Evolutionary conservation across 1,139 yeast species (phyloP).

Genomic region (Yamadazyma trypodendri): DNA sequence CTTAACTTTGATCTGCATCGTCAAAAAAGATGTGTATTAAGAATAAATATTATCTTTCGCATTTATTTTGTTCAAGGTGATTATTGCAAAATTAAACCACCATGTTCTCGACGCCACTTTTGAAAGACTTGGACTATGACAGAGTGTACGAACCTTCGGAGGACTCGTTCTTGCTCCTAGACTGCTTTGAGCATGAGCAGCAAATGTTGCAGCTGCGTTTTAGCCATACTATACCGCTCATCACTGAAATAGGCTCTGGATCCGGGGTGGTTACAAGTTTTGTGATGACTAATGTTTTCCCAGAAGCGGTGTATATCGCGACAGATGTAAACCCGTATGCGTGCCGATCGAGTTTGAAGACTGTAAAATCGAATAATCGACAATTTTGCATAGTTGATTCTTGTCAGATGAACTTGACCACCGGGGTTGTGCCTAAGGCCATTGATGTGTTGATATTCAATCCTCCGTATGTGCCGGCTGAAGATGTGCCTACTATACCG

Average conservation of each 20-base stretch:
- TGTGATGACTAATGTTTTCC: constrained; percentile 52
- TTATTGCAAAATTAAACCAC: background rate
- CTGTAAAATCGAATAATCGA: constrained; percentile 45
- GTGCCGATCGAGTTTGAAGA: constrained; percentile 51
- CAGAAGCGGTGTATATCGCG: constrained; percentile 53
- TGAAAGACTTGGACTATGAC: constrained; percentile 31
- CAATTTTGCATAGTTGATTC: constrained; percentile 41
- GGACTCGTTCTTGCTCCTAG: constrained; percentile 81
- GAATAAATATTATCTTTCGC: background rate
- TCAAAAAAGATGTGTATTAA: background rate
- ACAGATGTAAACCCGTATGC: constrained; percentile 84
- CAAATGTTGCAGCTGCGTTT: constrained; percentile 30
- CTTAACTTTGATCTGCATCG: constrained; percentile 67
- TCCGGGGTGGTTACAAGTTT: constrained; percentile 86
- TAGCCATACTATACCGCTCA: constrained; percentile 43
- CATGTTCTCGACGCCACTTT: constrained; percentile 46
- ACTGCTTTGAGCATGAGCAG: constrained; percentile 66
- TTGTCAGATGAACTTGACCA: constrained; percentile 57
- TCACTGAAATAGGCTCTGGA: constrained; percentile 89
- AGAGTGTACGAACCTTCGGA: constrained; percentile 91
- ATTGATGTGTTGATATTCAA: constrained; percentile 81
- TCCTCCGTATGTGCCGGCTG: constrained; percentile 96
- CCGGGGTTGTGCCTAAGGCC: constrained; percentile 40
- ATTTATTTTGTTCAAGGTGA: too few relatives aligned
- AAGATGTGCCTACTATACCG: constrained; percentile 60